Evolutionary conservation across 176 grass and related monocot species (phyloP).

Genomic region (Aegilops umbellulata): DNA sequence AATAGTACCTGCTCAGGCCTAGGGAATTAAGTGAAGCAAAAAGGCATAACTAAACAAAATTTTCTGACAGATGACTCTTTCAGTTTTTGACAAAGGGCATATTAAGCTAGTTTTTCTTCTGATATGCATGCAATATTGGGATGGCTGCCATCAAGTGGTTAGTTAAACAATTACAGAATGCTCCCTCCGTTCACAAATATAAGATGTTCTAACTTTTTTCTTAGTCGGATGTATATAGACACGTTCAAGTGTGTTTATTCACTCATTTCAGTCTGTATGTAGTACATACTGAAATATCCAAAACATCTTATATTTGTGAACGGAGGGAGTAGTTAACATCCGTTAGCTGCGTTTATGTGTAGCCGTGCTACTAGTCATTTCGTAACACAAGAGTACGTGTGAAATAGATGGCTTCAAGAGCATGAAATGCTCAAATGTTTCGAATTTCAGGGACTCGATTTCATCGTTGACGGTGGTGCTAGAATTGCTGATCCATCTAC

Average conservation of each 20-base stretch:
- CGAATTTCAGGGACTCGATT: conserved; percentile 80
- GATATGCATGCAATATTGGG: not conserved
- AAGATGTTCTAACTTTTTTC: too few species aligned
- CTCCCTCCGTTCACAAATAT: too few species aligned
- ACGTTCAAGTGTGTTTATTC: too few species aligned
- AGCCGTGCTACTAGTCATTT: not conserved
- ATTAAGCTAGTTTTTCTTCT: not conserved
- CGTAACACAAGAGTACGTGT: not conserved
- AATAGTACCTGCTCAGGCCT: not conserved
- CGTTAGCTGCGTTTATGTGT: not conserved
- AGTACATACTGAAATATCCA: too few species aligned
- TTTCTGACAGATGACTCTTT: not conserved
- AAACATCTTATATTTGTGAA: too few species aligned
- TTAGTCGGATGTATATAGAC: too few species aligned
- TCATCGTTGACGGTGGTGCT: conserved; percentile 84
- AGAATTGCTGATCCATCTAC: conserved; percentile 92
- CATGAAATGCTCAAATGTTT: conserved; percentile 10
- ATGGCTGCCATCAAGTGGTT: not conserved
- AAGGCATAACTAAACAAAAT: not conserved
- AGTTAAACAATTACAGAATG: not conserved
- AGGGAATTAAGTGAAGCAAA: not conserved
- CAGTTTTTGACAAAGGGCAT: not conserved
- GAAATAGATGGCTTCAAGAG: not conserved
- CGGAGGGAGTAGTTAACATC: not conserved
- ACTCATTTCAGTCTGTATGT: too few species aligned